phyloP scores from a whole-genome alignment of 805 yeast genomes.

The Metschnikowia peoriensis region DNA sequence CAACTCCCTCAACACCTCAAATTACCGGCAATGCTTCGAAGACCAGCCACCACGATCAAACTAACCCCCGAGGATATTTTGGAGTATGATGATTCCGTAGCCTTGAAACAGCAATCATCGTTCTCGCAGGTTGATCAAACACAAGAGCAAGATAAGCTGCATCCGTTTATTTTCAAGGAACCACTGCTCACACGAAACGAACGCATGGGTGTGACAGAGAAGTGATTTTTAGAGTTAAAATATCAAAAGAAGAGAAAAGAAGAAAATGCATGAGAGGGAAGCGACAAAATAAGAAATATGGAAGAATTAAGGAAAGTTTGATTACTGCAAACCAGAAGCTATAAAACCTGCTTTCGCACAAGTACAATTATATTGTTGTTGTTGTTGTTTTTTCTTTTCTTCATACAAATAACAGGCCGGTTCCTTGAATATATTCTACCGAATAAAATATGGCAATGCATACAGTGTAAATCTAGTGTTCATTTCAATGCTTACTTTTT shows the following conservation, averaged over 20 bases:
- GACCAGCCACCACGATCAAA: constrained; percentile 67
- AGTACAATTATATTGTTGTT: background rate
- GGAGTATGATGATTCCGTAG: constrained; percentile 42
- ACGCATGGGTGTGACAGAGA: constrained; percentile 16
- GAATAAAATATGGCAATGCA: background rate
- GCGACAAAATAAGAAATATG: background rate
- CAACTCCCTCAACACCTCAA: background rate
- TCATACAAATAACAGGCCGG: background rate
- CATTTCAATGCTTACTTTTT: constrained; percentile 23
- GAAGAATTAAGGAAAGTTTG: too few species aligned
- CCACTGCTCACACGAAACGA: constrained; percentile 17
- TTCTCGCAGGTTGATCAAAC: constrained; percentile 11
- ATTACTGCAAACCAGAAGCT: too few species aligned
- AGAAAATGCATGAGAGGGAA: background rate
- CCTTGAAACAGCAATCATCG: constrained; percentile 11
- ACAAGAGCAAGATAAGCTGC: constrained; percentile 17
- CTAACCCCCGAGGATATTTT: constrained; percentile 67
- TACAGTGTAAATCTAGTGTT: background rate
- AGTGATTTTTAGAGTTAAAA: background rate
- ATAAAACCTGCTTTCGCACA: background rate
- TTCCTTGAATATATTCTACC: background rate
- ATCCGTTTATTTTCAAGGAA: constrained; percentile 15
- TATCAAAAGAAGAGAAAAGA: background rate
- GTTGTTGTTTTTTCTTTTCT: background rate
- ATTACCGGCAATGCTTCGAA: constrained; percentile 54